Conservation (phyloP, 2,329 filamentous ascomycete species). For the Epichloe brachyelytri region DNA sequence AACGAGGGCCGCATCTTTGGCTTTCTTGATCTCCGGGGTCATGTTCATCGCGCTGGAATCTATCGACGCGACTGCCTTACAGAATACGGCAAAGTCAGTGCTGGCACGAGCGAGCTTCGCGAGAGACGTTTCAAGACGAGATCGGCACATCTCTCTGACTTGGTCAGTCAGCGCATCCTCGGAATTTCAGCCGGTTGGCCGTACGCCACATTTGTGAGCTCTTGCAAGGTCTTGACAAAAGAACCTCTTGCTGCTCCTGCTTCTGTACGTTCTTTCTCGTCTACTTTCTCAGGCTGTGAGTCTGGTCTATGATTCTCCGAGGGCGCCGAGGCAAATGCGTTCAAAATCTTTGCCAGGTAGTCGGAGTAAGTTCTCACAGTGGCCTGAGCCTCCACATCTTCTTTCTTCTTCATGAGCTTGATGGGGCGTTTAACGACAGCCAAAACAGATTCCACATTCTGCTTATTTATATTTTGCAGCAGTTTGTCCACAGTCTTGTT, state of each 20-base stretch:
- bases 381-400: slow-evolving; percentile 16
- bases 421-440: slow-evolving; percentile 33
- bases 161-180: slow-evolving; percentile 36
- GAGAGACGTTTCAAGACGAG: slow-evolving; percentile 43
- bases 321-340: slow-evolving; percentile 17
- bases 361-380: slow-evolving; percentile 37
- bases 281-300: background rate
- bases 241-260: slow-evolving; percentile 14
- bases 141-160: slow-evolving; percentile 40
- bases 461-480: slow-evolving; percentile 43
- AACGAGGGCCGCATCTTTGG: slow-evolving; percentile 37
- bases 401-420: slow-evolving; percentile 14
- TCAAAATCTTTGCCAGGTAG: slow-evolving; percentile 41
- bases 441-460: slow-evolving; percentile 42
- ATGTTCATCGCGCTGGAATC: slow-evolving; percentile 39
- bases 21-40: slow-evolving; percentile 40
- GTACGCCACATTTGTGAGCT: slow-evolving; percentile 44
- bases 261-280: slow-evolving; percentile 12
- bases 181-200: slow-evolving; percentile 29
- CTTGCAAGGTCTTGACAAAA: slow-evolving; percentile 31
- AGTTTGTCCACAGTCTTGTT: slow-evolving; percentile 73
- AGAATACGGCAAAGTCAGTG: slow-evolving; percentile 39
- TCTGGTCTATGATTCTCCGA: background rate
- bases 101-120: slow-evolving; percentile 42
- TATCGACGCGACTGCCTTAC: slow-evolving; percentile 40